These are phyloP conservation scores for Ophiostoma himal-ulmi DNA, from an alignment of 2,329 filamentous ascomycete species.

Conservation along the genomic window DNA sequence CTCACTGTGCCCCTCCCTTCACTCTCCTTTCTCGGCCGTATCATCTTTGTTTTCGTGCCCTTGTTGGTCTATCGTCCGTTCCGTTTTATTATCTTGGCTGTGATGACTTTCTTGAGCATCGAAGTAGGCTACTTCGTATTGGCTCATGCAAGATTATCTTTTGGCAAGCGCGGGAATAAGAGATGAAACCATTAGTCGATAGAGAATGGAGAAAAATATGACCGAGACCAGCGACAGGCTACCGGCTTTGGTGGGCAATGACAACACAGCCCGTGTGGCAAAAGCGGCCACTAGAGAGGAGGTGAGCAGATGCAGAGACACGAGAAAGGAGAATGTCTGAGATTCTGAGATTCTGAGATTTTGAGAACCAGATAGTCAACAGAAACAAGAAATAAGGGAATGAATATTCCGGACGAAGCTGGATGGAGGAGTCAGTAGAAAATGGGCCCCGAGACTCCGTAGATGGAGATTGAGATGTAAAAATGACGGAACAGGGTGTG, in stretches of 20 bases:
- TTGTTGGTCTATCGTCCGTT: background rate
- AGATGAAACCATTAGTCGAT: background rate
- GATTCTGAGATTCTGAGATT: background rate
- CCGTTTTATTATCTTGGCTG: slow-evolving; percentile 1
- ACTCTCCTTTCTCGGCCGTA: background rate
- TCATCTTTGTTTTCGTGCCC: background rate
- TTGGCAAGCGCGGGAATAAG: background rate
- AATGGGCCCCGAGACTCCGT: background rate
- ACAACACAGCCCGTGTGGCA: background rate
- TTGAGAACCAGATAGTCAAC: background rate
- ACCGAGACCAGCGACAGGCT: background rate
- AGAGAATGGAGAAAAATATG: background rate
- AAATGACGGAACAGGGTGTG: background rate
- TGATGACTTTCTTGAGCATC: background rate
- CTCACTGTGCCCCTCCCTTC: background rate
- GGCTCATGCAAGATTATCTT: background rate
- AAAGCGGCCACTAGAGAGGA: background rate
- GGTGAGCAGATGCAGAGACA: background rate
- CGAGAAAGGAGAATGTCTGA: background rate
- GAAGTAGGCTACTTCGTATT: background rate
- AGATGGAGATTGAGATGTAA: slow-evolving; percentile 2
- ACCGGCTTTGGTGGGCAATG: background rate
- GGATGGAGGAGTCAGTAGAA: background rate
- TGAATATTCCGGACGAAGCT: background rate
- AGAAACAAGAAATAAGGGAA: background rate